These are phyloP conservation scores for Theobroma grandiflorum DNA, from an alignment of 441 rosid species.

Conservation along the genomic window DNA sequence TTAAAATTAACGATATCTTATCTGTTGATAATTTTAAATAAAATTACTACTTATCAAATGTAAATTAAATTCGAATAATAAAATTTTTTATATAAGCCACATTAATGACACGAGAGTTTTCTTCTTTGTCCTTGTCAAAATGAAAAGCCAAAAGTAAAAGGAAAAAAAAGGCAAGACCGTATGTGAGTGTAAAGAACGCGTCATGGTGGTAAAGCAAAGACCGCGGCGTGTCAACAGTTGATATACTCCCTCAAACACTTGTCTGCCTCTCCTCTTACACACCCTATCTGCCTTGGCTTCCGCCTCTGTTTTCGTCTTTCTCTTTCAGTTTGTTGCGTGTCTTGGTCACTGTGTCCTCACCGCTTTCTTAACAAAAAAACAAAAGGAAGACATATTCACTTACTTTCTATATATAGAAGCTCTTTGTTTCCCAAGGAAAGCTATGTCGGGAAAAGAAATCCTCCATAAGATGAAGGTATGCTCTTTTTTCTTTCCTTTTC, in stretches of 20 bases:
- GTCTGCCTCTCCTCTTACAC: conserved; percentile 11
- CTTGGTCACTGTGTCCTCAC: conserved; percentile 18
- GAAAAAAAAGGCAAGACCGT: neutral
- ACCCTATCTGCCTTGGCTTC: neutral
- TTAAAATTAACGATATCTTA: too few species aligned
- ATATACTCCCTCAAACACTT: conserved; percentile 18
- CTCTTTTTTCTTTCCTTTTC: neutral
- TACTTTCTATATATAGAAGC: neutral
- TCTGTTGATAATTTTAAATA: too few species aligned
- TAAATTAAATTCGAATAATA: too few species aligned
- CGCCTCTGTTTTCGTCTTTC: neutral
- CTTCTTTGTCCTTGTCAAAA: neutral
- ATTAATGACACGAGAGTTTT: too few species aligned
- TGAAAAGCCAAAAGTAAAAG: neutral
- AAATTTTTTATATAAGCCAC: too few species aligned
- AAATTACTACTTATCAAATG: too few species aligned
- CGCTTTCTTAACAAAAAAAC: neutral
- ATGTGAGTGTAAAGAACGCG: conserved; percentile 18
- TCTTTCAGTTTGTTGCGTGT: neutral
- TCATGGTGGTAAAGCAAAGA: conserved; percentile 28
- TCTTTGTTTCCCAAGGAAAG: neutral
- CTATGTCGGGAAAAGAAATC: conserved; percentile 78
- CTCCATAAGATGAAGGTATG: conserved; percentile 77
- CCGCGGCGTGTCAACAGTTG: conserved; percentile 45
- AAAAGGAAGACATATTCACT: too few species aligned